phyloP scores from a whole-genome alignment of 768 basidiomycete species.

The Kwoniella bestiolae region DNA sequence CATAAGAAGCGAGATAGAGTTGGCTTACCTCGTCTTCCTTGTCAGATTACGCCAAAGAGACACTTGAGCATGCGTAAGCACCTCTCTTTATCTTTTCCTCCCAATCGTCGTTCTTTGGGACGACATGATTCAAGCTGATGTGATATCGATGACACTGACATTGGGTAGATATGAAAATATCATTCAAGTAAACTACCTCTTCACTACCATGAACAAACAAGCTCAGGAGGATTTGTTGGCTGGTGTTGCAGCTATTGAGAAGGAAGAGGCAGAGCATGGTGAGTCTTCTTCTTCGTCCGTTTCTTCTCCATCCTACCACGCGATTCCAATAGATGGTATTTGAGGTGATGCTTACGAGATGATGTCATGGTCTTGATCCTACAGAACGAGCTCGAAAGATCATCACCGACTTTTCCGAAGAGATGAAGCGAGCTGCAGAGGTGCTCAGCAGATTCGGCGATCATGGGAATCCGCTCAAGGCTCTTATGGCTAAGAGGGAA shows the following conservation, averaged over 20 bases:
- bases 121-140: neutral
- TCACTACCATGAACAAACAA: conserved; percentile 25
- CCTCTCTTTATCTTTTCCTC: neutral
- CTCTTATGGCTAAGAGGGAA: neutral
- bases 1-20: too few species aligned
- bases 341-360: neutral
- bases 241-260: conserved; percentile 33
- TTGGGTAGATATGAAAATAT: conserved; percentile 18
- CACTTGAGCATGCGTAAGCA: conserved; percentile 15
- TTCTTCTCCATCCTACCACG: neutral
- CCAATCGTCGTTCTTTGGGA: too few species aligned
- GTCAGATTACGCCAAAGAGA: conserved; percentile 21
- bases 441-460: conserved; percentile 27
- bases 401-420: conserved; percentile 32
- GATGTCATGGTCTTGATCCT: too few species aligned
- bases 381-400: conserved; percentile 32
- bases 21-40: neutral
- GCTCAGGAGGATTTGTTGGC: conserved; percentile 24
- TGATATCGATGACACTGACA: too few species aligned
- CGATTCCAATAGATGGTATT: neutral
- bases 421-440: conserved; percentile 29
- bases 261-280: conserved; percentile 42
- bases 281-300: neutral
- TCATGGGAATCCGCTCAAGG: neutral
- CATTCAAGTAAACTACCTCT: conserved; percentile 26